Evolutionary conservation across 306 rosid genomes (phyloP), one percentile per base, ranked within the genome.

Genomic region (Rosa rugosa): DNA sequence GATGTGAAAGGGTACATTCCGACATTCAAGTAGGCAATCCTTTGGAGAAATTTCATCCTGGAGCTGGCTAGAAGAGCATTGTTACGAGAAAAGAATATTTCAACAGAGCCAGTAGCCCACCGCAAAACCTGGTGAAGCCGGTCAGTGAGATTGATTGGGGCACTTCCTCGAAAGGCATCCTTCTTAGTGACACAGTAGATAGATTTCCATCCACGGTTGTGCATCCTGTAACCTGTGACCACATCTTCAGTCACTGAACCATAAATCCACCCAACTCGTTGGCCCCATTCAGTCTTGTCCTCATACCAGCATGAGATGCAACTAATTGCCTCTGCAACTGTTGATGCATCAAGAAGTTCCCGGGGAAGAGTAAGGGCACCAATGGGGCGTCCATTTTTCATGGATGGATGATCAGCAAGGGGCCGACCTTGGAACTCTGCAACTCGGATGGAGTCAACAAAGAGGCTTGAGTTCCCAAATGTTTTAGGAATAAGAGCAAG

Each of bases 21-120:
- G 6, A 91, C 97, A 73, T 91, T 91, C 1, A 91, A 89, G 83
- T 91, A 91, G 65, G 93, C 97, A 50, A 90, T 81, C 49, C 91
- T 80, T 56, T 92, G 94, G 22, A 92, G 85, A 63, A 90, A 76
- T 10, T 90, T 90, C 88, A 92, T 46, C 72, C 85, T 85, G 9
- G 87, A 76, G 82, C 90, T 86, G 40, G 90, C 90, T 10, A 92
- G 74, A 53, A 92, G 76, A 10, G 94, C 97, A 56, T 90, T 92
- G 82, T 91, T 91, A 1, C 94, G 92, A 0, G 97, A 91, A 54
- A 91, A 91, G 94, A 91, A 91, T 68, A 89, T 91, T 60, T 91
- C 97, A 3, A 91, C 97, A 0, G 97, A 91, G 69, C 97, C 94
- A 0, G 97, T 91, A n/a, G 97, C 97, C 97, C 97, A 91, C 3